Evolutionary conservation across 345 rosid genomes (phyloP), one percentile per base, ranked within the genome.

Genomic region (Combretum micranthum): DNA sequence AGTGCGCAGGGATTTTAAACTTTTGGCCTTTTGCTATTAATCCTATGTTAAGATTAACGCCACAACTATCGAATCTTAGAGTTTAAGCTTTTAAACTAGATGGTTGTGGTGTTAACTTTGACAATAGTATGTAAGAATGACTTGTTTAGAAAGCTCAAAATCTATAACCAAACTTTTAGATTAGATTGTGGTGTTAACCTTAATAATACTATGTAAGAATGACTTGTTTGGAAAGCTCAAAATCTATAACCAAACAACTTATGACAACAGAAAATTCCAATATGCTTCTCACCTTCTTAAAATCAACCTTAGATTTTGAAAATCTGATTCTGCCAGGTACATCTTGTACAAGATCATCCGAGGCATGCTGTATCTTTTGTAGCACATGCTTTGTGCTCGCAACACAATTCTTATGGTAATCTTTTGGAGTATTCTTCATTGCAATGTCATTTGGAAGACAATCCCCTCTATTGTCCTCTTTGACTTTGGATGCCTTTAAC

Each of bases 171-270:
- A n/a, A n/a, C n/a, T n/a, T n/a, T n/a, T n/a, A n/a, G n/a, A n/a
- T n/a, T n/a, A n/a, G n/a, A n/a, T n/a, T n/a, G n/a, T n/a, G n/a
- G n/a, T n/a, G n/a, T n/a, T n/a, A n/a, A n/a, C n/a, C n/a, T n/a
- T n/a, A n/a, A n/a, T n/a, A n/a, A n/a, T n/a, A n/a, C n/a, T 78
- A 81, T 44, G 56, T 62, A 4, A 18, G 55, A 63, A 73, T 47
- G 3, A 70, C 69, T 42, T 71, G 59, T 20, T 73, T 56, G 1
- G 83, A 56, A 52, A 77, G 69, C 48, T 77, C 72, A 3, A 61
- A 51, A 57, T 73, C 79, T 13, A 81, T 59, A 20, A 48, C 64
- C 54, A 57, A 46, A 42, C 70, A 65, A 11, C 62, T 63, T 50
- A 72, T 60, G 21, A 69, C 47, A 42, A 75, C 57, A 45, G 63